phyloP scores from a whole-genome alignment of 2,329 filamentous ascomycete species.

The Aspergillus sp. region DNA sequence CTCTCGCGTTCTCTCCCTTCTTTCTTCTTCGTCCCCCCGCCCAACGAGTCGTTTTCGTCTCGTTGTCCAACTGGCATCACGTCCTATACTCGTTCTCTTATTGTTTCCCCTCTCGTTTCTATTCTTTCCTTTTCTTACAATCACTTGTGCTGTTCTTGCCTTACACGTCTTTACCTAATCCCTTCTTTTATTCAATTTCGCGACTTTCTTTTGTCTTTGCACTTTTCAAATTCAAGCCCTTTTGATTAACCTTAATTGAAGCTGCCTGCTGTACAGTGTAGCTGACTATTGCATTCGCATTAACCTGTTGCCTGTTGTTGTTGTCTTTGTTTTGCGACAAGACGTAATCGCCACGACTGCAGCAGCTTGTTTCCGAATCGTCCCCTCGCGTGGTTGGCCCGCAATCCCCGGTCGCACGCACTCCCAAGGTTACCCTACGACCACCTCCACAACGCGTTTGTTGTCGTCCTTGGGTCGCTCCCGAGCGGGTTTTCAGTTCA shows the following conservation, averaged over 20 bases:
- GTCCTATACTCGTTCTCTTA: slow-evolving; percentile 17
- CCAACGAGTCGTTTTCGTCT: slow-evolving; percentile 30
- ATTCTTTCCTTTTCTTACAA: slow-evolving; percentile 13
- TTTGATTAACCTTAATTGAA: slow-evolving; percentile 13
- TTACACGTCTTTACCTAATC: slow-evolving; percentile 14
- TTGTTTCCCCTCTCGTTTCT: slow-evolving; percentile 25
- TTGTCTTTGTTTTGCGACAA: slow-evolving; percentile 15
- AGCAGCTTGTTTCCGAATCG: slow-evolving; percentile 11
- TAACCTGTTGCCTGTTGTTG: slow-evolving; percentile 4
- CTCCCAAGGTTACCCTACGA: slow-evolving; percentile 14
- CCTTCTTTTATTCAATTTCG: slow-evolving; percentile 12
- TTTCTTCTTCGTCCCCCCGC: slow-evolving; percentile 35
- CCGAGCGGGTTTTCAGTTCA: slow-evolving; percentile 10
- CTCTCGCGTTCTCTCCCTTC: slow-evolving; percentile 17
- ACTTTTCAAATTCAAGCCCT: slow-evolving; percentile 3
- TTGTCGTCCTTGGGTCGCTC: slow-evolving; percentile 15
- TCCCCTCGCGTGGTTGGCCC: slow-evolving; percentile 17
- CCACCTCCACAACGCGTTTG: slow-evolving; percentile 19
- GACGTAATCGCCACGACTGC: slow-evolving; percentile 8
- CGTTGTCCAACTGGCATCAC: slow-evolving; percentile 50
- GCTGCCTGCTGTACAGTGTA: slow-evolving; percentile 11
- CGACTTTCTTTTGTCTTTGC: slow-evolving; percentile 10
- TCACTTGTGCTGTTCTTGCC: slow-evolving; percentile 18
- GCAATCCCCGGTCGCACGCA: slow-evolving; percentile 18
- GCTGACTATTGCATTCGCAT: slow-evolving; percentile 5